These are phyloP conservation scores for Prototheca stagnorum DNA, from an alignment of 163 green algal species.

Conservation along the genomic window DNA sequence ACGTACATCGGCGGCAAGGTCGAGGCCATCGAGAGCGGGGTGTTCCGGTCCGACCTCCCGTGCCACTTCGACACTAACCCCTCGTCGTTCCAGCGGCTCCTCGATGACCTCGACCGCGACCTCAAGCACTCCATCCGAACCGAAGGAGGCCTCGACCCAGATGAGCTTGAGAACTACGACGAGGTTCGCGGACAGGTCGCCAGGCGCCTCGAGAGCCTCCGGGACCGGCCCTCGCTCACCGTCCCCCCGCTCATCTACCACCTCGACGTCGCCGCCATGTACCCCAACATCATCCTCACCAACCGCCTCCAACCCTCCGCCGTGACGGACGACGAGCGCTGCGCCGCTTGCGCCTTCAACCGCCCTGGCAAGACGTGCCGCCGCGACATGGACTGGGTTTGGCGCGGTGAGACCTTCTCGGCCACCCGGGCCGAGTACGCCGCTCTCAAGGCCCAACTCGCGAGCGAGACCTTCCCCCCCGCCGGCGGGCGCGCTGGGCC, in stretches of 20 bases:
- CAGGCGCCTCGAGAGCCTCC: slow-evolving; percentile 40
- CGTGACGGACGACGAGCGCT: slow-evolving; percentile 85
- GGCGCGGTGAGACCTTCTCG: slow-evolving; percentile 78
- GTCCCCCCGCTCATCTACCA: slow-evolving; percentile 94
- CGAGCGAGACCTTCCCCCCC: slow-evolving; percentile 51
- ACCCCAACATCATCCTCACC: slow-evolving; percentile 99
- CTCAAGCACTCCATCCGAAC: slow-evolving; percentile 70
- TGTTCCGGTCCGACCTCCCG: slow-evolving; percentile 92
- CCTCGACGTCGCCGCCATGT: slow-evolving; percentile 97
- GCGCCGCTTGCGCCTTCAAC: slow-evolving; percentile 95
- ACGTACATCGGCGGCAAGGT: slow-evolving; percentile 99
- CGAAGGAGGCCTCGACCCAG: slow-evolving; percentile 56
- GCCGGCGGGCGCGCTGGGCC: background rate
- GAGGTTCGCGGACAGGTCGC: slow-evolving; percentile 41
- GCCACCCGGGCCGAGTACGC: slow-evolving; percentile 57
- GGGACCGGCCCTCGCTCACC: slow-evolving; percentile 52
- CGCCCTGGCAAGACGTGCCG: slow-evolving; percentile 85
- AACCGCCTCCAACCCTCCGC: slow-evolving; percentile 80
- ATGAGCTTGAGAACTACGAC: slow-evolving; percentile 61
- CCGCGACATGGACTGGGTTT: slow-evolving; percentile 91
- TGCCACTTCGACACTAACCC: slow-evolving; percentile 65
- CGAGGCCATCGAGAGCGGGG: slow-evolving; percentile 73
- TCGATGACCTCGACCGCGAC: slow-evolving; percentile 79
- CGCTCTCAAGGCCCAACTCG: slow-evolving; percentile 71
- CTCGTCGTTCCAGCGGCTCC: slow-evolving; percentile 59